A percentile compares a stretch with the other conserved stretches of the same genome.
Evolutionary conservation across 2,329 filamentous ascomycete species (phyloP).

Genomic region (Monilinia fructicola): DNA sequence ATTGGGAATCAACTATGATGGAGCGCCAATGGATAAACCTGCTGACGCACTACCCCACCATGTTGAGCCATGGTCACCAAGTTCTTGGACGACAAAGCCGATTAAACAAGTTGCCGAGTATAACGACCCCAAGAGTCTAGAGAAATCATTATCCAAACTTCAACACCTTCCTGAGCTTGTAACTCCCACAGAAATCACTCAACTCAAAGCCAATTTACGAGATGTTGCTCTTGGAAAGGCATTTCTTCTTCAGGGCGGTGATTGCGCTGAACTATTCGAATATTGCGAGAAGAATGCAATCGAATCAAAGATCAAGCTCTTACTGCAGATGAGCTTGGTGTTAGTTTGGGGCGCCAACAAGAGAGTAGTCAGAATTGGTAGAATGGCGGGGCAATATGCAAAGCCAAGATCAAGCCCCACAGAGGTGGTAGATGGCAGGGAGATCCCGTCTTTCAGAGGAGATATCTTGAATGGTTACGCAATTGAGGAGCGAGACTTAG

Average conservation of each 20-base stretch:
- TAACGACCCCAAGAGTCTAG: conserved; percentile 59
- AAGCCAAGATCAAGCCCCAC: conserved; percentile 90
- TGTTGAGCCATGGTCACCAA: conserved; percentile 52
- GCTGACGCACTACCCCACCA: conserved; percentile 12
- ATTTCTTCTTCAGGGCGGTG: conserved; percentile 92
- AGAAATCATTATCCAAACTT: conserved; percentile 63
- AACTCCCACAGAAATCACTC: conserved; percentile 75
- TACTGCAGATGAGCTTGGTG: conserved; percentile 95
- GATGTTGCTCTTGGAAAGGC: conserved; percentile 89
- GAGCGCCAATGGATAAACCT: background rate
- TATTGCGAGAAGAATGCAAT: conserved; percentile 90
- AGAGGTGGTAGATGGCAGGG: conserved; percentile 75
- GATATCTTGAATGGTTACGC: conserved; percentile 93
- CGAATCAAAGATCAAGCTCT: conserved; percentile 93
- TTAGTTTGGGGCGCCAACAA: conserved; percentile 82
- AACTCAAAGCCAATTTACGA: conserved; percentile 72
- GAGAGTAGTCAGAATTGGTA: conserved; percentile 88
- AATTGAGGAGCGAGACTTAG: conserved; percentile 71
- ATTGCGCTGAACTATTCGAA: conserved; percentile 96
- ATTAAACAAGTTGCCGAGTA: conserved; percentile 77
- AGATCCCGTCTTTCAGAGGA: conserved; percentile 87
- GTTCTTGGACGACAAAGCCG: conserved; percentile 74
- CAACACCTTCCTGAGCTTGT: conserved; percentile 73
- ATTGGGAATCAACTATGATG: conserved; percentile 3
- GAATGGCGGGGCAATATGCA: conserved; percentile 97